Base-by-base conservation (phyloP, 1,284 basidiomycete species). In the Coniophora puteana region DNA sequence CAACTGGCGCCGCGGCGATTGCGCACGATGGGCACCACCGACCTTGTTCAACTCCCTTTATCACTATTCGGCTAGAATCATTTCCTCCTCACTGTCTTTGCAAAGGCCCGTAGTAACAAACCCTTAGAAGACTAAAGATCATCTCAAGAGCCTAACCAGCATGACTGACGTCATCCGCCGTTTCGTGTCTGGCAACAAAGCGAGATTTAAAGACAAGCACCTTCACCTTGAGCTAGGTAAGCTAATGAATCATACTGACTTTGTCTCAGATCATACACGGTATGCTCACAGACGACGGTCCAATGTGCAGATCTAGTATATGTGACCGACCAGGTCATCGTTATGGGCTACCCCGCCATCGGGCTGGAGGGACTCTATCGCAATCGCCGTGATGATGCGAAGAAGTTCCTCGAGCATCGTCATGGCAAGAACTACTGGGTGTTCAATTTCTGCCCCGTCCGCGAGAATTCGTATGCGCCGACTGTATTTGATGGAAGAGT, bases 281-380 rank as follows among this genome's bases (percentile, higher is more conserved):
- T 38, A 13, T 25, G 26, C 33, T 24, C 5, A 12, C 12, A 10
- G 8, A 21, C 34, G 14, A 30, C 24, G 3, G 4, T 6, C 18
- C n/a, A 20, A 11, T 8, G 28, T 33, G 22, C 46, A 78, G 90
- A 94, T 59, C 69, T 93, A 7, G 83, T 83, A 33, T 92, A 93
- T 63, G 76, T 93, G n/a, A 89, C 85, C 0, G 79, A 85, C 53
- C 69, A 78, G 25, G 70, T 95, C 48, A 84, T 93, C 47, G 86
- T 93, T 50, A 92, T 86, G 85, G 85, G 91, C n/a, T 93, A 87
- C 58, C 92, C 92, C 0, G 89, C 92, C 0, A 67, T 72, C 1
- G 92, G 91, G 3, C 55, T 93, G 2, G 88, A 90, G 51, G 77
- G 84, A 1, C 61, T 89, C 27, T 95, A 94, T 55, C 76, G 92